Conservation (phyloP, 371 early-diverging fungal genomes). For the Fennellomyces sp. region DNA sequence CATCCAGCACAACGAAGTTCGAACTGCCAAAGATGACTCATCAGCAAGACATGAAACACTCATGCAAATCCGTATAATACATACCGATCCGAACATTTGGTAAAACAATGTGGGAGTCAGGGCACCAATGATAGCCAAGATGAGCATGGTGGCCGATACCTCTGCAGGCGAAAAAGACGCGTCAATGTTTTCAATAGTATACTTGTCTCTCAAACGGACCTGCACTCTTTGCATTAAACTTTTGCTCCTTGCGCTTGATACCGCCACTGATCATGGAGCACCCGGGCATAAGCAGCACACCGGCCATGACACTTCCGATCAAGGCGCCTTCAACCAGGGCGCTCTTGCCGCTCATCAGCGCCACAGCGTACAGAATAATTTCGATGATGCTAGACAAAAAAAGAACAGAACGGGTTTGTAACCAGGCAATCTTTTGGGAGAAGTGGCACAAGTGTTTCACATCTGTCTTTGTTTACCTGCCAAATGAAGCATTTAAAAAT, state of each 20-base stretch:
- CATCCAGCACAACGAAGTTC: conserved; percentile 61
- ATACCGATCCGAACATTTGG: conserved; percentile 83
- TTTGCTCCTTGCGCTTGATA: conserved; percentile 86
- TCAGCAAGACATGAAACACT: conserved; percentile 6
- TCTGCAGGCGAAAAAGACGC: conserved; percentile 33
- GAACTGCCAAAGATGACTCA: conserved; percentile 38
- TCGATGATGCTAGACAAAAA: conserved; percentile 82
- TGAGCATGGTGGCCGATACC: conserved; percentile 93
- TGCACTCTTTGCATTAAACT: conserved; percentile 93
- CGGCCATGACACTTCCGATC: conserved; percentile 90
- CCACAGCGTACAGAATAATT: conserved; percentile 90
- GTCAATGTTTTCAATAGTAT: not conserved
- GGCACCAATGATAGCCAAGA: conserved; percentile 91
- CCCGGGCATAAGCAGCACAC: conserved; percentile 91
- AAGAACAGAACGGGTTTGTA: not conserved
- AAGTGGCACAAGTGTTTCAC: no score
- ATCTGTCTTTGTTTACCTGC: conserved; percentile 29
- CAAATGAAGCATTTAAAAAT: conserved; percentile 97
- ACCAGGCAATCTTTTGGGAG: no score
- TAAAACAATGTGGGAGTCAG: conserved; percentile 95
- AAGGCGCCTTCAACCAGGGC: conserved; percentile 90
- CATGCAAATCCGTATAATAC: not conserved
- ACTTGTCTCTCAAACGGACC: conserved; percentile 35
- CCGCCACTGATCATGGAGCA: conserved; percentile 94
- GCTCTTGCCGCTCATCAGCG: conserved; percentile 87